phyloP scores from a whole-genome alignment of 495 filamentous ascomycete genomes.

The Aspergillus carlsbadensis region DNA sequence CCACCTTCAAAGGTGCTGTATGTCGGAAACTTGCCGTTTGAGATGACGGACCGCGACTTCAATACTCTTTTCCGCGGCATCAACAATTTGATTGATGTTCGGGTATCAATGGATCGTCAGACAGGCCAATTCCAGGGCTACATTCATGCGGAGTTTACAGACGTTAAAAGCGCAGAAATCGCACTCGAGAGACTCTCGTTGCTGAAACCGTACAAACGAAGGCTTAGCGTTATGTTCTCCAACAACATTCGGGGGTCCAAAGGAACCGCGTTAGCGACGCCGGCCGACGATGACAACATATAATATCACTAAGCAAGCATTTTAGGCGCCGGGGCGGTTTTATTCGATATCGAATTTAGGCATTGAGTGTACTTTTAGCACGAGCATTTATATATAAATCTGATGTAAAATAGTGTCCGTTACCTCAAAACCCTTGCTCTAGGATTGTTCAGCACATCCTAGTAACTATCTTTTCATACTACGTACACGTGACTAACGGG shows the following conservation, averaged over 20 bases:
- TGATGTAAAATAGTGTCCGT: neutral
- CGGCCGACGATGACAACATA: neutral
- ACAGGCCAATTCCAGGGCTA: conserved; percentile 89
- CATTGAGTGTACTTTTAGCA: neutral
- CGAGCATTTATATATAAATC: neutral
- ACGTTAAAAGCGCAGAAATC: conserved; percentile 57
- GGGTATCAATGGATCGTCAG: conserved; percentile 84
- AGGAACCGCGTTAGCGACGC: neutral
- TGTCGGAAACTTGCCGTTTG: conserved; percentile 87
- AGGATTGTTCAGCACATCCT: neutral
- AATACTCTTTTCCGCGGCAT: conserved; percentile 76
- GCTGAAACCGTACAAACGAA: conserved; percentile 62
- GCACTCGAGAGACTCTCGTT: conserved; percentile 57
- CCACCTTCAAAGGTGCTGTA: conserved; percentile 60
- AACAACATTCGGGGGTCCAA: conserved; percentile 12
- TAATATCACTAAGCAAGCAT: no score
- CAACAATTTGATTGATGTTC: conserved; percentile 71
- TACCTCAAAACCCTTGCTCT: neutral
- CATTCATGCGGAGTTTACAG: conserved; percentile 81
- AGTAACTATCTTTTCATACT: neutral
- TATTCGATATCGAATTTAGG: neutral
- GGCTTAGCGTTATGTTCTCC: conserved; percentile 65
- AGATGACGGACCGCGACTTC: conserved; percentile 84
- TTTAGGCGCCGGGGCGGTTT: neutral
- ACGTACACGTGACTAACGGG: conserved; percentile 38